phyloP scores from a whole-genome alignment of 768 basidiomycete genomes.

The Hortiboletus flavorubellus region DNA sequence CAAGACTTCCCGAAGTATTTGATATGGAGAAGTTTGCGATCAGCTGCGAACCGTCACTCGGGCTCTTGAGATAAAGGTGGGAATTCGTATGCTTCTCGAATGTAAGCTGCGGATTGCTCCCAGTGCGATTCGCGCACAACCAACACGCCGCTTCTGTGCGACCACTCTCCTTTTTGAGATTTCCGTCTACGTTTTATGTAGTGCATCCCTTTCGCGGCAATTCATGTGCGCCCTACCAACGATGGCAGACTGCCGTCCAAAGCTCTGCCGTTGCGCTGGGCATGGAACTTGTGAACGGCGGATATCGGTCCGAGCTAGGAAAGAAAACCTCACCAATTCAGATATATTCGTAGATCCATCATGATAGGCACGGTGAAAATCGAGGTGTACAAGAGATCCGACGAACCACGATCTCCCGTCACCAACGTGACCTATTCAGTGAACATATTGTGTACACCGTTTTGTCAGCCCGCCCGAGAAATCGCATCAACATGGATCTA shows the following conservation, averaged over 20 bases:
- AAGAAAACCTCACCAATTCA: not conserved
- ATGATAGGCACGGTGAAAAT: not conserved
- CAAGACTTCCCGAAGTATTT: too few species aligned
- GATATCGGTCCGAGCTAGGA: slow-evolving; percentile 1
- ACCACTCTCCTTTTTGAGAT: not conserved
- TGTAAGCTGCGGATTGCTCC: not conserved
- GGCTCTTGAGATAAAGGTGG: slow-evolving; percentile 1
- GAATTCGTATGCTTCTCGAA: slow-evolving; percentile 1
- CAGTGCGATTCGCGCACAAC: slow-evolving; percentile 1
- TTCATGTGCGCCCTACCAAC: not conserved
- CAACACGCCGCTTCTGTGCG: slow-evolving; percentile 2
- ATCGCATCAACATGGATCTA: not conserved
- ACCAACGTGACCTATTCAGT: not conserved
- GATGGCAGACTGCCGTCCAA: not conserved
- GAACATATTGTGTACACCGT: not conserved
- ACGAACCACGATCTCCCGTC: not conserved
- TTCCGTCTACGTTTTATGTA: not conserved
- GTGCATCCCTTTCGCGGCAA: not conserved
- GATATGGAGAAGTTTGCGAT: not conserved
- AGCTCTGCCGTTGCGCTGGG: not conserved
- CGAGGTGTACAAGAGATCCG: not conserved
- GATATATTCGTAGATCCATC: not conserved
- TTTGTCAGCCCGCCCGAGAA: not conserved
- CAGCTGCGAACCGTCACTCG: slow-evolving; percentile 3
- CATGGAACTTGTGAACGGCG: not conserved